Evolutionary conservation across 768 basidiomycete genomes (phyloP).

Genomic region (Arthromyces matolae): DNA sequence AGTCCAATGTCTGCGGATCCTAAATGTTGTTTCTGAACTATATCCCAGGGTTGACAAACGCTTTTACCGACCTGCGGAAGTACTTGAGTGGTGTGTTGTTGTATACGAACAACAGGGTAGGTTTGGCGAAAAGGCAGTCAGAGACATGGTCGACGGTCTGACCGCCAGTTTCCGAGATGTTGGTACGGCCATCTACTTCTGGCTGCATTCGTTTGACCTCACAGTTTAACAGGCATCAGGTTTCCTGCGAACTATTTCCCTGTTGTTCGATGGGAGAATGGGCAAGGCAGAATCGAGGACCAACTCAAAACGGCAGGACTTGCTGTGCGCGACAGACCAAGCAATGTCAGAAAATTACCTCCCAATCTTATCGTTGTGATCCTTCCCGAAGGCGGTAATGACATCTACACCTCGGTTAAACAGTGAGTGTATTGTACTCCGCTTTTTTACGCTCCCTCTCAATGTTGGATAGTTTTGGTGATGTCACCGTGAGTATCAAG

Average conservation of each 20-base stretch:
- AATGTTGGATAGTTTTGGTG: conserved; percentile 57
- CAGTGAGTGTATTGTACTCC: conserved; percentile 46
- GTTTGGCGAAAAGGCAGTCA: conserved; percentile 45
- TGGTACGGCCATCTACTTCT: conserved; percentile 40
- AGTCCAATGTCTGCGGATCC: too few species aligned
- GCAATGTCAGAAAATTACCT: conserved; percentile 19
- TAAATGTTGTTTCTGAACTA: not conserved
- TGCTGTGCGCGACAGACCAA: conserved; percentile 38
- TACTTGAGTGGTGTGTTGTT: conserved; percentile 60
- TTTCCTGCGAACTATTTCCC: conserved; percentile 39
- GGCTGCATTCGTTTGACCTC: not conserved
- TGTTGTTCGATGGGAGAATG: conserved; percentile 51
- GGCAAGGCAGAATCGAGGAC: conserved; percentile 51
- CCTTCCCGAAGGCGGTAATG: conserved; percentile 70
- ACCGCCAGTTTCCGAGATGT: conserved; percentile 47
- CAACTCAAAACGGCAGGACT: conserved; percentile 51
- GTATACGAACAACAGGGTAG: conserved; percentile 61
- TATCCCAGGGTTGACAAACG: conserved; percentile 70
- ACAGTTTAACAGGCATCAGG: conserved; percentile 46
- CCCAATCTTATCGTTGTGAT: conserved; percentile 65
- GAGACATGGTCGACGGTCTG: conserved; percentile 55
- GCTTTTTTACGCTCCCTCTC: not conserved
- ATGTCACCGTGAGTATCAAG: conserved; percentile 44
- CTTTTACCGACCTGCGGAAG: conserved; percentile 54
- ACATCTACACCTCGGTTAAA: conserved; percentile 75